Percentiles rank a stretch among this genome's conserved stretches.
Conservation (phyloP, 176 grass and related monocot genomes). For the Rhipidocladum racemiflorum region DNA sequence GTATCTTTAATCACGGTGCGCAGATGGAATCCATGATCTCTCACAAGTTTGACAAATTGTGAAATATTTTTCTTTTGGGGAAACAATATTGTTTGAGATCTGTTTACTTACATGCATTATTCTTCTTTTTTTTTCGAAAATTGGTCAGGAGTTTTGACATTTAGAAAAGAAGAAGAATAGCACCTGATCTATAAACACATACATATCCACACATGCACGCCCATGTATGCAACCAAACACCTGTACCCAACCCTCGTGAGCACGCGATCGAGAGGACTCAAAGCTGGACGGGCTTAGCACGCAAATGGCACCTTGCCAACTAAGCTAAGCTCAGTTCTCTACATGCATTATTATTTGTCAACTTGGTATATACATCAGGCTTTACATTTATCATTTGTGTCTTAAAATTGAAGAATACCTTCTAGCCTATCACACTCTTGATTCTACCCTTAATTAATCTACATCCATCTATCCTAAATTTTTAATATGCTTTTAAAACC, state of each 20-base stretch:
- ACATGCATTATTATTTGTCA: not conserved
- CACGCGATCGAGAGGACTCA: no score
- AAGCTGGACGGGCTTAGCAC: no score
- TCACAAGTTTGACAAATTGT: not conserved
- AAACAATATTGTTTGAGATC: not conserved
- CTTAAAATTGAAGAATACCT: not conserved
- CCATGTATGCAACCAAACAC: no score
- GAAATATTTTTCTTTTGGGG: not conserved
- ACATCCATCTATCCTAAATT: not conserved
- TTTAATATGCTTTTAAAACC: not conserved
- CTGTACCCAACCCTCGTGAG: no score
- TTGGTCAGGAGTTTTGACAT: no score
- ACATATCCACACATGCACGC: no score
- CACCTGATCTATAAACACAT: no score
- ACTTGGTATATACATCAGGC: not conserved
- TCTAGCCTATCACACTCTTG: not conserved
- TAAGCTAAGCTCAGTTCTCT: no score
- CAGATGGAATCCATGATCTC: not conserved
- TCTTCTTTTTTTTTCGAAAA: no score
- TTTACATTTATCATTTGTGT: not conserved
- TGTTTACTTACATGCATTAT: not conserved
- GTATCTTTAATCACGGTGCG: not conserved
- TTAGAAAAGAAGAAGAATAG: no score
- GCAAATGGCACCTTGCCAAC: no score
- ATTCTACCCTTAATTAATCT: not conserved